Conservation (phyloP, 1,284 basidiomycete genomes). For the Salmacisia buchloeana region DNA sequence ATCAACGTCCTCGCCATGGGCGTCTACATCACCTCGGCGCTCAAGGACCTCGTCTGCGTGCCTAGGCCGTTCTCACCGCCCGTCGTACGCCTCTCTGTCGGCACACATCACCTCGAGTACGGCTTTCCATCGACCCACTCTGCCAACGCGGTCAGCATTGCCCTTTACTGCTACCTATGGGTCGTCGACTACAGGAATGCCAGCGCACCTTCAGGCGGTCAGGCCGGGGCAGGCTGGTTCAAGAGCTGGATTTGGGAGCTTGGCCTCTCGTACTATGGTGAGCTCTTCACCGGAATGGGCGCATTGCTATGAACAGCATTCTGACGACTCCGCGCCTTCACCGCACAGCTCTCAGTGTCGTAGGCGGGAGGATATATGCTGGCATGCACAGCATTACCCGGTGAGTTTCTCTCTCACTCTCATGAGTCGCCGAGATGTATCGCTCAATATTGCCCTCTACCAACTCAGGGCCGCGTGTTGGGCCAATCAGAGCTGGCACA, state of each 20-base stretch:
- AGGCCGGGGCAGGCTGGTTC: not conserved
- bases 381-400: constrained; percentile 51
- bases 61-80: constrained; percentile 87
- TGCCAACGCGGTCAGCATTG: constrained; percentile 81
- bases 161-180: constrained; percentile 51
- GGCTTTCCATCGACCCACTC: constrained; percentile 96
- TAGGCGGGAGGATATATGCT: constrained; percentile 76
- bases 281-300: too few species aligned
- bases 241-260: constrained; percentile 28
- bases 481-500: too few species aligned
- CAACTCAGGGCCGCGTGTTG: constrained; percentile 39
- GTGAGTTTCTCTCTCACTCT: constrained; percentile 7
- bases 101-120: constrained; percentile 58
- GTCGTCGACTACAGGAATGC: constrained; percentile 4
- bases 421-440: too few species aligned
- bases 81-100: constrained; percentile 65
- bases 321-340: too few species aligned
- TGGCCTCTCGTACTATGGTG: constrained; percentile 29
- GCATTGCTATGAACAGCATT: too few species aligned
- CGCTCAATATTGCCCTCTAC: not conserved
- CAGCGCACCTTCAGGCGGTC: too few species aligned
- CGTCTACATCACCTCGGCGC: constrained; percentile 73
- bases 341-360: constrained; percentile 70
- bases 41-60: constrained; percentile 83
- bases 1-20: constrained; percentile 68